phyloP scores from a whole-genome alignment of 1,139 yeast species.

The Suhomyces anneliseae region DNA sequence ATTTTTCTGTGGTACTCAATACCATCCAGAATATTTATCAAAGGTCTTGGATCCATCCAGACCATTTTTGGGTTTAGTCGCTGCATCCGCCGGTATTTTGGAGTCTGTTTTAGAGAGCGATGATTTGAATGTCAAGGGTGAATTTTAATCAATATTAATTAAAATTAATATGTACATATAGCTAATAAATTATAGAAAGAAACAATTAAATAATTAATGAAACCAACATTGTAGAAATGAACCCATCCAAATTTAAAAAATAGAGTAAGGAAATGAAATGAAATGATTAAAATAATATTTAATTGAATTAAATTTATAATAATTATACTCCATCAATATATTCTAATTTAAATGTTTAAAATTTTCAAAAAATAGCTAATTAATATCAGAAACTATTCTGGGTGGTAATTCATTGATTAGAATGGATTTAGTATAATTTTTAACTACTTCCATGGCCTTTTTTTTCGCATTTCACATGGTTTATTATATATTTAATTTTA shows the following conservation, averaged over 20 bases:
- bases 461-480: too few relatives aligned
- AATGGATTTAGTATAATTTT: too few relatives aligned
- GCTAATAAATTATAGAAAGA: conserved; percentile 5
- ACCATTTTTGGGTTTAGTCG: conserved; percentile 94
- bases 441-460: too few relatives aligned
- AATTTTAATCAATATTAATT: conserved; percentile 27
- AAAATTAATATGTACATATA: conserved; percentile 6
- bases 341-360: too few relatives aligned
- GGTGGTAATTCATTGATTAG: too few relatives aligned
- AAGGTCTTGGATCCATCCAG: conserved; percentile 95
- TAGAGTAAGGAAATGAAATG: too few relatives aligned
- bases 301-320: too few relatives aligned
- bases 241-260: neutral
- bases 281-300: too few relatives aligned
- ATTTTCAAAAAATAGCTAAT: too few relatives aligned
- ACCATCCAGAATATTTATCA: conserved; percentile 96
- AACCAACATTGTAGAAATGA: neutral
- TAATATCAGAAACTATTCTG: too few relatives aligned
- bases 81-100: conserved; percentile 83
- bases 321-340: too few relatives aligned
- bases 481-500: too few relatives aligned
- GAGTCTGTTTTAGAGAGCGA: conserved; percentile 55
- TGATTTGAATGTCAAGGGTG: conserved; percentile 48
- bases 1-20: conserved; percentile 92
- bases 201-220: neutral